phyloP scores from a whole-genome alignment of 768 basidiomycete species.

The Boletus pseudopeckii region DNA sequence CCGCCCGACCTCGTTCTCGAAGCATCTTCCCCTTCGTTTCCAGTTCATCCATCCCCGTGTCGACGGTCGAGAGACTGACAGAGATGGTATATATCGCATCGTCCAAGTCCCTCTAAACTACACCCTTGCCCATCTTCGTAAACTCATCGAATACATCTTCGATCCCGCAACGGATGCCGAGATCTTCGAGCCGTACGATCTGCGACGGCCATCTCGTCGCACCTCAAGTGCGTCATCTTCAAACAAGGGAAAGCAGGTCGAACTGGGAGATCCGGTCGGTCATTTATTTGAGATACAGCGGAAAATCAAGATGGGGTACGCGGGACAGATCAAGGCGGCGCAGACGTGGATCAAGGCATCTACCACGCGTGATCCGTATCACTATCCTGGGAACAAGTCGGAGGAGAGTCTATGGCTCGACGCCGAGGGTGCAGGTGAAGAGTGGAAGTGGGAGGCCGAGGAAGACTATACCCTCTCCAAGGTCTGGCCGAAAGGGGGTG shows the following conservation, averaged over 20 bases:
- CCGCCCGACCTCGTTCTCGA: conserved; percentile 46
- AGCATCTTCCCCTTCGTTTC: conserved; percentile 62
- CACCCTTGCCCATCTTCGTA: conserved; percentile 62
- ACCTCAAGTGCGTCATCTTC: conserved; percentile 5
- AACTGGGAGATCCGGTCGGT: conserved; percentile 24
- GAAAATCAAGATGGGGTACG: conserved; percentile 39
- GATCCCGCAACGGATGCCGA: conserved; percentile 26
- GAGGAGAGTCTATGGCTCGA: conserved; percentile 31
- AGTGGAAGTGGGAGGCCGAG: conserved; percentile 69
- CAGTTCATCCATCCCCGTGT: conserved; percentile 46
- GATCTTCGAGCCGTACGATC: conserved; percentile 15
- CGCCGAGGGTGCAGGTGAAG: conserved; percentile 38
- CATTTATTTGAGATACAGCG: conserved; percentile 64
- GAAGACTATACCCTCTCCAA: conserved; percentile 59
- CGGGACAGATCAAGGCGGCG: conserved; percentile 53
- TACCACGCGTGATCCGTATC: conserved; percentile 49
- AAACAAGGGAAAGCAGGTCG: conserved; percentile 20
- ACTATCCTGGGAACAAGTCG: conserved; percentile 38
- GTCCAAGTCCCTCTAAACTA: conserved; percentile 70
- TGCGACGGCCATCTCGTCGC: conserved; percentile 29
- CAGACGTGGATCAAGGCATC: conserved; percentile 50
- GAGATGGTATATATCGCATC: conserved; percentile 58
- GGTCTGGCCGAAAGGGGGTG: conserved; percentile 50
- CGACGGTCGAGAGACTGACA: conserved; percentile 20
- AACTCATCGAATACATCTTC: conserved; percentile 61